Evolutionary conservation across 495 filamentous ascomycete species (phyloP), one percentile per base, ranked within the genome.

Genomic region (Beverwykella pulmonaria): DNA sequence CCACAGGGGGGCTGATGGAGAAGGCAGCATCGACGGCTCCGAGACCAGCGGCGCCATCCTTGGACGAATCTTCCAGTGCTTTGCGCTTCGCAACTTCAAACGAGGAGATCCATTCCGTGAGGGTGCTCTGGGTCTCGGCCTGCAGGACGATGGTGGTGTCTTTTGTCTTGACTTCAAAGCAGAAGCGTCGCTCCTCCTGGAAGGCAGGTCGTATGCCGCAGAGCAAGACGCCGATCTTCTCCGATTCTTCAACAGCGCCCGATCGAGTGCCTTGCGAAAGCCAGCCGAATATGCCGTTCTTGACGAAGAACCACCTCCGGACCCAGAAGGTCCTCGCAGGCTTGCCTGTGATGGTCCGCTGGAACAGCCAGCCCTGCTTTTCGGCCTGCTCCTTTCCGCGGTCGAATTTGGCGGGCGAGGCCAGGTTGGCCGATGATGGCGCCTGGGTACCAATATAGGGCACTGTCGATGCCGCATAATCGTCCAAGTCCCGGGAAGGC

Each of bases 131-230:
- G 0, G 92, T 96, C 74, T 98, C 95, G 5, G 94, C 91, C 77
- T 98, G 94, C 27, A 98, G 80, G 59, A 97, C 78, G 46, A 97
- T 87, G 52, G 86, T 92, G 70, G 88, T 90, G 71, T 93, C 95
- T 75, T 97, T 98, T 15, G 94, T 98, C 81, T 97, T 98, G 69
- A 98, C 92, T 77, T 98, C 95, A 72, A 98, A 98, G 74, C 95
- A 97, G 75, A 97, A 98, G 29, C 95, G 83, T 36, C 94, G 86
- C 69, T 98, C 94, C 74, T 98, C 94, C 70, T 92, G 88, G 44
- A 93, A 89, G 2, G 93, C 93, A 9, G 92, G 91, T 63, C 93
- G 89, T 55, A 93, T 88, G 72, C 89, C 95, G 73, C 94, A 98
- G 30, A 98, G 87, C 27, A 98, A 77, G 9, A 98, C 94, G 22